Percentiles rank a stretch among this genome's conserved stretches.
Evolutionary conservation across 768 basidiomycete species (phyloP).

Genomic region (Lepiota brunneoincarnata): DNA sequence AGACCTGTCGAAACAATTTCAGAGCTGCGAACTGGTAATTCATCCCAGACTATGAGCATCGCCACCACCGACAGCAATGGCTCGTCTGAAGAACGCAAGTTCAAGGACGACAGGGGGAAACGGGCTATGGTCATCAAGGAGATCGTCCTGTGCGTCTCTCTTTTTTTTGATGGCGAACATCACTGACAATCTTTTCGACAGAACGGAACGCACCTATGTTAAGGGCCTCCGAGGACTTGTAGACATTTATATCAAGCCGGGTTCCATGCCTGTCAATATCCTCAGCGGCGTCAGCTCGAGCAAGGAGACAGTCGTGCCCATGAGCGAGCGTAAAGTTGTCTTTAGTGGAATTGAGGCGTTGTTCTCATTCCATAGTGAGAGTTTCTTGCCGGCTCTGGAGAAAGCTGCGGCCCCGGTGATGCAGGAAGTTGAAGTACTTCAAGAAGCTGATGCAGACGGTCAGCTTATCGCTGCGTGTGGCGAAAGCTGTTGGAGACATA

Average conservation of each 20-base stretch:
- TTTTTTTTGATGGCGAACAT: slow-evolving; percentile 6
- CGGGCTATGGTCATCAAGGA: slow-evolving; percentile 84
- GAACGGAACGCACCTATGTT: slow-evolving; percentile 94
- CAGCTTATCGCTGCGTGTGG: slow-evolving; percentile 70
- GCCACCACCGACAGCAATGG: slow-evolving; percentile 73
- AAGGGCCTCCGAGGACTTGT: slow-evolving; percentile 91
- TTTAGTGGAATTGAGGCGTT: slow-evolving; percentile 89
- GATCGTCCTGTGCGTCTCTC: slow-evolving; percentile 75
- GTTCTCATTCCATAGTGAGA: slow-evolving; percentile 89
- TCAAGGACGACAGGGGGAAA: slow-evolving; percentile 88
- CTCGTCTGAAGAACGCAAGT: slow-evolving; percentile 79
- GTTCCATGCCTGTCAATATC: slow-evolving; percentile 64
- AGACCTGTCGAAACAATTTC: slow-evolving; percentile 64
- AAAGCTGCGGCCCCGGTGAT: slow-evolving; percentile 69
- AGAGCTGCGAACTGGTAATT: slow-evolving; percentile 55
- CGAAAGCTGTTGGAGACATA: slow-evolving; percentile 79
- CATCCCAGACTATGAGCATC: slow-evolving; percentile 69
- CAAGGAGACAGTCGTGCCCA: slow-evolving; percentile 85
- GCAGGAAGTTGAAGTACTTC: slow-evolving; percentile 39
- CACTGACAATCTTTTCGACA: slow-evolving; percentile 26
- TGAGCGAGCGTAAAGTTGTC: slow-evolving; percentile 83
- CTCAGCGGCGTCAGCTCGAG: slow-evolving; percentile 67
- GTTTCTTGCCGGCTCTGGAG: slow-evolving; percentile 90
- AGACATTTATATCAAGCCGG: slow-evolving; percentile 92
- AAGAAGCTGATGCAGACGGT: slow-evolving; percentile 65